A percentile compares a stretch with the other conserved stretches of the same genome.
phyloP scores from a whole-genome alignment of 2,329 filamentous ascomycete species.

The Fusarium floridanum region DNA sequence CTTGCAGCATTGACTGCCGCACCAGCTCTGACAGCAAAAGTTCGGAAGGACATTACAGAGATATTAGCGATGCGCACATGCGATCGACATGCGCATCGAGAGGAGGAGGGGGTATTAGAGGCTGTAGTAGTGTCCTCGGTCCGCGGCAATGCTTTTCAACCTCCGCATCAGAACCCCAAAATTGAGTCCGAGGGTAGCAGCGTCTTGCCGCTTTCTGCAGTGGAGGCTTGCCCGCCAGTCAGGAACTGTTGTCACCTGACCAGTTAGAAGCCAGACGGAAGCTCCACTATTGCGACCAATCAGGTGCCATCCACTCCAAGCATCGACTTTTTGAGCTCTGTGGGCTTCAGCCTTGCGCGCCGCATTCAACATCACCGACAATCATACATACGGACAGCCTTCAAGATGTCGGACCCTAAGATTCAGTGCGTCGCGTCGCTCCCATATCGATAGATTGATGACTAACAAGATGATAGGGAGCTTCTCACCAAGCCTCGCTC shows the following conservation, averaged over 20 bases:
- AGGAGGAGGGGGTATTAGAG: constrained; percentile 29
- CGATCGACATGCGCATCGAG: constrained; percentile 52
- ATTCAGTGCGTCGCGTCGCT: constrained; percentile 71
- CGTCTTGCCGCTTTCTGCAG: constrained; percentile 32
- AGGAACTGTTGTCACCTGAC: constrained; percentile 39
- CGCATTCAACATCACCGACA: constrained; percentile 34
- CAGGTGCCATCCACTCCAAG: constrained; percentile 30
- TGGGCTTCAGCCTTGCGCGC: constrained; percentile 53
- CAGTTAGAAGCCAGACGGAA: not conserved
- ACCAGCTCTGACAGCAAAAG: constrained; percentile 66
- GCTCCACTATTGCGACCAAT: constrained; percentile 45
- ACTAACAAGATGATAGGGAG: constrained; percentile 70
- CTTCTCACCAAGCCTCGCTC: constrained; percentile 88
- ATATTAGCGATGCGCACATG: constrained; percentile 54
- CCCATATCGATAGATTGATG: not conserved
- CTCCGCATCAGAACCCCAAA: constrained; percentile 46
- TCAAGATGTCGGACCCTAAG: constrained; percentile 74
- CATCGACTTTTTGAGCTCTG: constrained; percentile 50
- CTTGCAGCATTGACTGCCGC: constrained; percentile 61
- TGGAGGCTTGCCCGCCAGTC: constrained; percentile 5
- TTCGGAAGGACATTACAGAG: constrained; percentile 69
- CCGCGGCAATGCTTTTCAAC: constrained; percentile 52
- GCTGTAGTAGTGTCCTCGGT: constrained; percentile 36
- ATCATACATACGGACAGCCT: constrained; percentile 29
- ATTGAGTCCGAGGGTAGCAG: constrained; percentile 40